Conservation (phyloP, 1,284 basidiomycete species). For the Sutorius eximius region DNA sequence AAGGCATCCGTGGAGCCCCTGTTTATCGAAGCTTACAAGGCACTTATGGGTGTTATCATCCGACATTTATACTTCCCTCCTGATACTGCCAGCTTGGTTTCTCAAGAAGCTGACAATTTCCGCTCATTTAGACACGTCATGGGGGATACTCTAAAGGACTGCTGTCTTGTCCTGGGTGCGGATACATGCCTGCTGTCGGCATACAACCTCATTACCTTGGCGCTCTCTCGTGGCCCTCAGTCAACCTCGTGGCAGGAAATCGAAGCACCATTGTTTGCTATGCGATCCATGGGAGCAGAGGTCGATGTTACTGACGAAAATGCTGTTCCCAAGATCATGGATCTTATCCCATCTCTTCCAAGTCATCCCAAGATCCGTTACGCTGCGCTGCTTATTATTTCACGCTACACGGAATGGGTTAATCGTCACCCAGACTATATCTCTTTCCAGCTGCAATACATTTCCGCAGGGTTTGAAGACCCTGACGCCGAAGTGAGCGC, state of each 20-base stretch:
- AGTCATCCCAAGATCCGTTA: slow-evolving; percentile 92
- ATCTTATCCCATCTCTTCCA: slow-evolving; percentile 89
- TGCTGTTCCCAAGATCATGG: slow-evolving; percentile 93
- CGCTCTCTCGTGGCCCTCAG: slow-evolving; percentile 57
- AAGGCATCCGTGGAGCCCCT: slow-evolving; percentile 64
- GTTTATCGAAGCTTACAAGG: slow-evolving; percentile 80
- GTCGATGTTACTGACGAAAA: slow-evolving; percentile 83
- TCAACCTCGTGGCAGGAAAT: slow-evolving; percentile 90
- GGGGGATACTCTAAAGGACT: slow-evolving; percentile 99
- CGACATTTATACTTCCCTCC: slow-evolving; percentile 90
- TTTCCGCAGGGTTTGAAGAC: slow-evolving; percentile 89
- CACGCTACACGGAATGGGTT: slow-evolving; percentile 97
- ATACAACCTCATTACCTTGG: slow-evolving; percentile 77
- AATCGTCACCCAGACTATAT: slow-evolving; percentile 89
- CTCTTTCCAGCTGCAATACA: slow-evolving; percentile 83
- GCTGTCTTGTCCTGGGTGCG: slow-evolving; percentile 91
- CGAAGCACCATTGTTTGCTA: slow-evolving; percentile 96
- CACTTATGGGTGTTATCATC: slow-evolving; percentile 87
- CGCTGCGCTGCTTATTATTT: slow-evolving; percentile 92
- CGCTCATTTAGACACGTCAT: slow-evolving; percentile 95
- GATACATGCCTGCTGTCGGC: slow-evolving; percentile 82
- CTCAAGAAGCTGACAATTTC: slow-evolving; percentile 93
- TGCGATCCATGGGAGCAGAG: slow-evolving; percentile 98
- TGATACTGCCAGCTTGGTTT: slow-evolving; percentile 62
- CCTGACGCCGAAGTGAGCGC: slow-evolving; percentile 81